Conservation (phyloP, 495 filamentous ascomycete genomes). For the Penicillium flavigenum region DNA sequence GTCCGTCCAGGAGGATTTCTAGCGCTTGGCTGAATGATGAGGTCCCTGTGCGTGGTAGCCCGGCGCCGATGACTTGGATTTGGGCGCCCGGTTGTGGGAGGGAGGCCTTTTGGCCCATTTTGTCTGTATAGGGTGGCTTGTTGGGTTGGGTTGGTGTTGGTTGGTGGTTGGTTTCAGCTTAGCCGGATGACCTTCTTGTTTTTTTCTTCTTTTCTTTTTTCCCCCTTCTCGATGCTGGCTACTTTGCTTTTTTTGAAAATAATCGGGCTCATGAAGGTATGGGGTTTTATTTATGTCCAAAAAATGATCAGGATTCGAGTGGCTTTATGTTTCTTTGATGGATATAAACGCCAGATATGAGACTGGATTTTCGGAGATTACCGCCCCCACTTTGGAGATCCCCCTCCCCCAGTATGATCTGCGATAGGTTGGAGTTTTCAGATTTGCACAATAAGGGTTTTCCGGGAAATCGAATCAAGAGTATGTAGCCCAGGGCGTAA, state of each 20-base stretch:
- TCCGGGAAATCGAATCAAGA: background rate
- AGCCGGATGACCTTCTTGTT: background rate
- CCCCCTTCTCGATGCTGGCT: background rate
- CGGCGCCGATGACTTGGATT: slow-evolving; percentile 50
- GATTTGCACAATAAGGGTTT: background rate
- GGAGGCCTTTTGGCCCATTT: slow-evolving; percentile 26
- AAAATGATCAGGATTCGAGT: background rate
- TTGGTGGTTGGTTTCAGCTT: background rate
- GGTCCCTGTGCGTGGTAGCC: slow-evolving; percentile 49
- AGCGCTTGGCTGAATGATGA: slow-evolving; percentile 47
- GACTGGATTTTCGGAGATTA: background rate
- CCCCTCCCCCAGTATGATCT: background rate
- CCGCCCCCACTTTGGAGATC: slow-evolving; percentile 4
- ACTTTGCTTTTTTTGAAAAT: background rate
- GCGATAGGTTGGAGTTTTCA: background rate
- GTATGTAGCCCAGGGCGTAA: background rate
- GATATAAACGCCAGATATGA: slow-evolving; percentile 2
- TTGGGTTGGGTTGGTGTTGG: background rate
- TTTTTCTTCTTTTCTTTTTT: background rate
- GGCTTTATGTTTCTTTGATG: background rate
- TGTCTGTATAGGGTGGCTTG: background rate
- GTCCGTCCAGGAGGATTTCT: slow-evolving; percentile 40
- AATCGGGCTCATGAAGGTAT: background rate
- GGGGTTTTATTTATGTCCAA: background rate
- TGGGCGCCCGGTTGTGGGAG: slow-evolving; percentile 16